Evolutionary conservation across 257 asterid species (phyloP).

Genomic region (Gentiana dahurica): DNA sequence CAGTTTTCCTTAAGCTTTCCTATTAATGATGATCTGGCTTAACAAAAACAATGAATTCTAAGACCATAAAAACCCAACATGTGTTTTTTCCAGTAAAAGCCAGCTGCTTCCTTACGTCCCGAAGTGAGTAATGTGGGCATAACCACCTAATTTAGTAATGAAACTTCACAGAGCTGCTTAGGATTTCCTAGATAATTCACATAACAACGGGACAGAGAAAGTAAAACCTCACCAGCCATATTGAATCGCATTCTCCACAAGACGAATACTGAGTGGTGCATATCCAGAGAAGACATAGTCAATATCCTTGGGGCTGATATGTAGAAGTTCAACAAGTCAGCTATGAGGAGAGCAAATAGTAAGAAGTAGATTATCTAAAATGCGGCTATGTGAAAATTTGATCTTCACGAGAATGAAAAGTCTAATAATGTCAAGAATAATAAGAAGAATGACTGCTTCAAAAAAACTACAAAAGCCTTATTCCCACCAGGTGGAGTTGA

Average conservation of each 20-base stretch:
- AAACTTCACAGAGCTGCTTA: background rate
- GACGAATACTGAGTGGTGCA: slow-evolving; percentile 96
- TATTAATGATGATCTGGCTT: too few relatives aligned
- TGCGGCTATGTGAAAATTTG: too few relatives aligned
- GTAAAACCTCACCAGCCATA: slow-evolving; percentile 77
- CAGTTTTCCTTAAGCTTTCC: too few relatives aligned
- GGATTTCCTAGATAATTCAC: too few relatives aligned
- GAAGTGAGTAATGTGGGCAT: background rate
- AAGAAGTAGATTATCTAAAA: background rate
- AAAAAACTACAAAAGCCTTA: too few relatives aligned
- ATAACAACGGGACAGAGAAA: slow-evolving; percentile 7
- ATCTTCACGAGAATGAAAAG: too few relatives aligned
- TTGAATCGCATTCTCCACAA: slow-evolving; percentile 86
- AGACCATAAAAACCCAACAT: background rate
- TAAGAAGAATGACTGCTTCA: too few relatives aligned
- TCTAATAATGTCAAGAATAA: too few relatives aligned
- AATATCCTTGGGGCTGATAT: slow-evolving; percentile 76
- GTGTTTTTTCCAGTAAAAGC: background rate
- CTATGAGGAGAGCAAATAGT: slow-evolving; percentile 7
- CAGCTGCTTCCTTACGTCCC: background rate
- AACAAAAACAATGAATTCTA: too few relatives aligned
- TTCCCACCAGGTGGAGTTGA: too few relatives aligned
- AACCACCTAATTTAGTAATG: background rate
- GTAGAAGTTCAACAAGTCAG: slow-evolving; percentile 11
- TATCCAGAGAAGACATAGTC: slow-evolving; percentile 95